Evolutionary conservation across 352 stramenopile genomes (phyloP), one percentile per base, ranked within the genome.

Genomic region (Globisporangium perplexum): DNA sequence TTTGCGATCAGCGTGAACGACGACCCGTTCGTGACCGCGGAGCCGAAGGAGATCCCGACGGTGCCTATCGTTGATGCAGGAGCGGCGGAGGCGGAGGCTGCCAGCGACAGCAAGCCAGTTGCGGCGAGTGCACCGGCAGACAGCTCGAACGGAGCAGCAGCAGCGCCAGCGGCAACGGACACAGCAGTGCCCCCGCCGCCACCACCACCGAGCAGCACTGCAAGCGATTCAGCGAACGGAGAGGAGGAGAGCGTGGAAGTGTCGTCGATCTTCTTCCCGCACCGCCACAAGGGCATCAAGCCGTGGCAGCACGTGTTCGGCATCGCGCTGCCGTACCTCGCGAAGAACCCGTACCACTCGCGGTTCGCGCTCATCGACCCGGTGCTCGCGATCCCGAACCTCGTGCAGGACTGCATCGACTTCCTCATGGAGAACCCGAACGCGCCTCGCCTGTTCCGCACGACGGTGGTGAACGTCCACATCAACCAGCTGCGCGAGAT

Each of bases 231-330:
- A 1, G n/a, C 57, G 3, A 44, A 44, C 4, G 63, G 63, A 7
- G 70, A 85, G 31, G 48, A 71, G 45, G 66, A 62, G 36, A 30
- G 72, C 53, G 58, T 86, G 3, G 71, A 82, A 43, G 55, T 86
- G 2, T 72, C 75, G 14, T 69, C 69, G 3, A 73, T 80, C 3
- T 59, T 72, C n/a, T 90, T 88, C 50, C 72, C 69, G 1, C 75
- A 90, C 65, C 80, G 77, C 5, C 71, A 88, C 52, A 80, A 86
- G 44, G 77, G 72, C 7, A 88, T 91, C 55, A 88, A 91, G 51
- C 83, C 80, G 35, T 93, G 80, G 78, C 83, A 93, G 58, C 78
- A 89, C 41, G 79, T 90, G 4, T 93, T 93, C 45, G 83, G 78
- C 23, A 72, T 93, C 26, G 80, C 71, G 38, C 43, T 93, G 28